Base-by-base conservation (phyloP, 352 stramenopile species). In the Globisporangium perplexum region DNA sequence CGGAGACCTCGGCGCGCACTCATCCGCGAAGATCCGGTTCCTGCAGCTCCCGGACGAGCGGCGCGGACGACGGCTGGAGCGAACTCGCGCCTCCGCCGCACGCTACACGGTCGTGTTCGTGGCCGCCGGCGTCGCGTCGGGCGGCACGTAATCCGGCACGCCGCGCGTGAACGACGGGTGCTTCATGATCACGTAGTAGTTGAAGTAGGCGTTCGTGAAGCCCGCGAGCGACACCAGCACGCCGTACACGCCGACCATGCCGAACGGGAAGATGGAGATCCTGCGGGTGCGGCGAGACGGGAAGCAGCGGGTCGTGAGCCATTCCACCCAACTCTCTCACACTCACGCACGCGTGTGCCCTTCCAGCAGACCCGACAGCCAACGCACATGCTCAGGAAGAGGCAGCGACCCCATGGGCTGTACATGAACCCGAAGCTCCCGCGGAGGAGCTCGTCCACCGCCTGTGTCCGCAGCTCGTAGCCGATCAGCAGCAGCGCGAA, bases 101-200 rank as follows among this genome's bases (percentile, higher is more conserved):
- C n/a, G n/a, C 50, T 57, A 63, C 35, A 63, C 57, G 28, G 36
- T 17, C 33, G 36, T 48, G 35, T 43, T 45, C 12, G 42, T 42
- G 26, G 57, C 49, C 4, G 54, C 57, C n/a, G 63, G 62, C 20
- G 73, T 81, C 47, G 79, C 68, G 18, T 78, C 64, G 36, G 83
- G 83, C 15, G 83, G 83, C 24, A 82, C 78, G 61, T 94, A 94
- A 60, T 94, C 81, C 36, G 83, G 83, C 28, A 94, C 65, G 7
- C 83, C 83, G 24, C 83, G 82, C 43, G 83, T 90, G 68, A 94
- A 94, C 7, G 81, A 92, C 44, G 83, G 83, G 48, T 53, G 45
- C 71, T 91, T 92, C 63, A 72, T 92, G 72, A 94, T 94, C 57
- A 92, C 83, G 62, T 85, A 94, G 66, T 85, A 94, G 69, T 94